These are phyloP conservation scores for Cryptococcus hybrid DNA, from an alignment of 1,284 basidiomycete species.

Conservation along the genomic window DNA sequence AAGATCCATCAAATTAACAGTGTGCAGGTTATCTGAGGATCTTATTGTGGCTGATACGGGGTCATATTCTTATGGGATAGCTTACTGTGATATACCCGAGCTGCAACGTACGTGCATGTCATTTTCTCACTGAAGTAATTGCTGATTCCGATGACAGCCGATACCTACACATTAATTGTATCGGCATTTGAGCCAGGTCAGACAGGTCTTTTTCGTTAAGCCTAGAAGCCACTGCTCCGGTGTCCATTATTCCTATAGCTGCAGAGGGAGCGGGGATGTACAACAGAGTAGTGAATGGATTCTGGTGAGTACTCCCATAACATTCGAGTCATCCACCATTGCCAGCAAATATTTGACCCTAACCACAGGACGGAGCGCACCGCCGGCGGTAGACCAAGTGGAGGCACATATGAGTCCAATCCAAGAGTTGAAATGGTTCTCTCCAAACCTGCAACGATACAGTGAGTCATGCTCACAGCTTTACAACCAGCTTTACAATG, in stretches of 20 bases:
- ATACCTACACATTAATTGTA: slow-evolving; percentile 75
- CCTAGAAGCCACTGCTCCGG: slow-evolving; percentile 60
- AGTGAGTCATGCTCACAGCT: slow-evolving; percentile 53
- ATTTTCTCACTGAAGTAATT: background rate
- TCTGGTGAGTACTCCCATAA: slow-evolving; percentile 59
- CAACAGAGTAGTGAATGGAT: slow-evolving; percentile 61
- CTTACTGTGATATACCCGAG: slow-evolving; percentile 56
- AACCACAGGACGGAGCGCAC: slow-evolving; percentile 55
- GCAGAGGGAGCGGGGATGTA: slow-evolving; percentile 93
- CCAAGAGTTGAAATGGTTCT: slow-evolving; percentile 66
- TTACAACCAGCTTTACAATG: background rate
- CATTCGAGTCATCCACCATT: background rate
- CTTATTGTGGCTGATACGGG: slow-evolving; percentile 73
- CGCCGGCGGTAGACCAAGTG: slow-evolving; percentile 66
- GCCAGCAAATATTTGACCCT: background rate
- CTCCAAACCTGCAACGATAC: slow-evolving; percentile 57
- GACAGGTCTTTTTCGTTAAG: slow-evolving; percentile 62
- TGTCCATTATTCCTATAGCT: slow-evolving; percentile 49
- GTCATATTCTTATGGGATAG: slow-evolving; percentile 75
- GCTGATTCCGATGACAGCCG: slow-evolving; percentile 54
- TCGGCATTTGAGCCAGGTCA: slow-evolving; percentile 77
- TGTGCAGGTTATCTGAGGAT: slow-evolving; percentile 54
- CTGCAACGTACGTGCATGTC: slow-evolving; percentile 57
- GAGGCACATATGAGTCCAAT: slow-evolving; percentile 62
- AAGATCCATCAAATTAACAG: slow-evolving; percentile 45